Percentiles rank a stretch among this genome's conserved stretches.
These are phyloP conservation scores for Hemerocallis citrina DNA, from an alignment of 106 monocot genomes.

Conservation along the genomic window DNA sequence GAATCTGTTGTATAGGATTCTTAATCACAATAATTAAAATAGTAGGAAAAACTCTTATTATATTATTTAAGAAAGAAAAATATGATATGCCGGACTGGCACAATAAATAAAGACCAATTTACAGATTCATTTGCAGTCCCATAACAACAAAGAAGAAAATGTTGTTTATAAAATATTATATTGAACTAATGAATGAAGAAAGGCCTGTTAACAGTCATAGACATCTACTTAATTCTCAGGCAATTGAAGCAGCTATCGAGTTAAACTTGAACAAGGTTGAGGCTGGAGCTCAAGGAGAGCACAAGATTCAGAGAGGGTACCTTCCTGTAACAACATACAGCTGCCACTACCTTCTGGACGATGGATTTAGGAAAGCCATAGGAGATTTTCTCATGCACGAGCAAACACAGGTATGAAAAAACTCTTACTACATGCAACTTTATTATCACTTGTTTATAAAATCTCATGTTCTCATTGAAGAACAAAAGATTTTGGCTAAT, in stretches of 20 bases:
- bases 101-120: not conserved
- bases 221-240: slow-evolving; percentile 29
- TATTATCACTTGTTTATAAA: no score
- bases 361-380: slow-evolving; percentile 66
- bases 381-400: slow-evolving; percentile 61
- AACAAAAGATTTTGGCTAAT: no score
- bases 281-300: slow-evolving; percentile 98
- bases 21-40: no score
- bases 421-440: no score
- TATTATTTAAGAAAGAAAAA: not conserved
- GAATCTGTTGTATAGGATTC: no score
- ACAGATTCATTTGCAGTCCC: not conserved
- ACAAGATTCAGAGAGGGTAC: slow-evolving; percentile 95
- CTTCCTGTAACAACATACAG: slow-evolving; percentile 95
- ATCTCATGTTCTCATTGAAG: no score
- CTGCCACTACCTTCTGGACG: slow-evolving; percentile 77
- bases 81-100: not conserved
- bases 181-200: not conserved
- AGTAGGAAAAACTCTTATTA: not conserved
- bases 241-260: slow-evolving; percentile 97
- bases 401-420: slow-evolving; percentile 63
- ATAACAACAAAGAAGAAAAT: no score
- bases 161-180: not conserved
- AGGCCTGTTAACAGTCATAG: not conserved
- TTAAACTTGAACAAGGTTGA: slow-evolving; percentile 84